Conservation (phyloP, 148 eudicot genomes). For the Fagopyrum esculentum region DNA sequence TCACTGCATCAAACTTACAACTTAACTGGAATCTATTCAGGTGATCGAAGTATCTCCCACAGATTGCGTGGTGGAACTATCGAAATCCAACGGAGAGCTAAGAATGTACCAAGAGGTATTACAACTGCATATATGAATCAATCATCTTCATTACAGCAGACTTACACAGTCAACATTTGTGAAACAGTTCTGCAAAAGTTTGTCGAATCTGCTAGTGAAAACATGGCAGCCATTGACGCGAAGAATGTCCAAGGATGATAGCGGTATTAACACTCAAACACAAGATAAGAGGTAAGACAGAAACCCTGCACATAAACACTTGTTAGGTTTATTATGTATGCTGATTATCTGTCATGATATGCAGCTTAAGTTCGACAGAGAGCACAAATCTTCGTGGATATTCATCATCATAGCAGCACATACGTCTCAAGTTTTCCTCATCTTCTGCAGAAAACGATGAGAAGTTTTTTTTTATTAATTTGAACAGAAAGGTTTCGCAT, state of each 20-base stretch:
- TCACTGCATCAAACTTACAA: neutral
- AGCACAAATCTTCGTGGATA: slow-evolving; percentile 11
- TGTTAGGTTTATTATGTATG: neutral
- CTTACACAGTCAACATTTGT: neutral
- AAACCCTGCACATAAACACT: neutral
- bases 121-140: neutral
- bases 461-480: neutral
- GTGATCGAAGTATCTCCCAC: slow-evolving; percentile 48
- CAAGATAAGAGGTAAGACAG: slow-evolving; percentile 8
- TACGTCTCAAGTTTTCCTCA: neutral
- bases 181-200: slow-evolving; percentile 48
- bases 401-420: slow-evolving; percentile 16
- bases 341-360: neutral
- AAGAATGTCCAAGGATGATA: slow-evolving; percentile 17
- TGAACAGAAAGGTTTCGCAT: neutral
- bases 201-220: slow-evolving; percentile 38
- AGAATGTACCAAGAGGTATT: slow-evolving; percentile 37
- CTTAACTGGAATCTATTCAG: slow-evolving; percentile 14
- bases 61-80: slow-evolving; percentile 47
- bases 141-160: neutral
- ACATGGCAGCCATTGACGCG: slow-evolving; percentile 17
- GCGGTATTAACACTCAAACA: slow-evolving; percentile 12
- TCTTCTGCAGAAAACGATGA: neutral
- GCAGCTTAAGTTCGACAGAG: slow-evolving; percentile 9
- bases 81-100: slow-evolving; percentile 35